Evolutionary conservation across 73 alveolate species (phyloP).

Genomic region (Uronychia binucleata): DNA sequence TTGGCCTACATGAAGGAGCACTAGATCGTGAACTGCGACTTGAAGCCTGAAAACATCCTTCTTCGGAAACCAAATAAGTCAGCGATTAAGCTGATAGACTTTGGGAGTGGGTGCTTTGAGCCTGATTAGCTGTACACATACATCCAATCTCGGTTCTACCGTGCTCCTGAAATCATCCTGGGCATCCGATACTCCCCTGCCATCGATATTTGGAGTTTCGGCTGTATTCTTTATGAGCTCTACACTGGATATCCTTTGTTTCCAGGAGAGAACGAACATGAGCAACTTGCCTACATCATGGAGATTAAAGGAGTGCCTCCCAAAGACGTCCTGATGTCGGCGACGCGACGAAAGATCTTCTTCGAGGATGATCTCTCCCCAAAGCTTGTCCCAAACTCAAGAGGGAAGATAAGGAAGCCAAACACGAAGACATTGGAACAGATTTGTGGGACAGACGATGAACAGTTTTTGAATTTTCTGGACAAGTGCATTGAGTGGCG

Average conservation of each 20-base stretch:
- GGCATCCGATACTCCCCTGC: constrained; percentile 82
- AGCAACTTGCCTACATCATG: constrained; percentile 67
- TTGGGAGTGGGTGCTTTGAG: constrained; percentile 82
- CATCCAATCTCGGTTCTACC: constrained; percentile 61
- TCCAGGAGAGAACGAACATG: constrained; percentile 79
- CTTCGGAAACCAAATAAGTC: constrained; percentile 65
- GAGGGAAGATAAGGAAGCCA: constrained; percentile 56
- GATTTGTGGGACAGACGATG: constrained; percentile 52
- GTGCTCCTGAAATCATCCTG: constrained; percentile 89
- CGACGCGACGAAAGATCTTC: constrained; percentile 60
- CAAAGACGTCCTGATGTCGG: constrained; percentile 24
- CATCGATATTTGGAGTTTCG: constrained; percentile 90
- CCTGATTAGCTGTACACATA: constrained; percentile 54
- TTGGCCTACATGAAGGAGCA: constrained; percentile 46
- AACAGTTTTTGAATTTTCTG: constrained; percentile 56
- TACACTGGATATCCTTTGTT: constrained; percentile 76
- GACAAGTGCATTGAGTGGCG: constrained; percentile 67
- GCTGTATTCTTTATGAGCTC: constrained; percentile 85
- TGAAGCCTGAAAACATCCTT: constrained; percentile 85
- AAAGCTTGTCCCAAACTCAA: constrained; percentile 42
- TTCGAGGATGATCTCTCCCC: constrained; percentile 60
- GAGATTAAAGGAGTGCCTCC: constrained; percentile 76
- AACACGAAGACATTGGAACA: constrained; percentile 56
- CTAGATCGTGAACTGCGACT: constrained; percentile 69
- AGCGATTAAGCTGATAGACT: constrained; percentile 86